phyloP scores from a whole-genome alignment of 768 basidiomycete species.

The Hygrophorus pudorinus region DNA sequence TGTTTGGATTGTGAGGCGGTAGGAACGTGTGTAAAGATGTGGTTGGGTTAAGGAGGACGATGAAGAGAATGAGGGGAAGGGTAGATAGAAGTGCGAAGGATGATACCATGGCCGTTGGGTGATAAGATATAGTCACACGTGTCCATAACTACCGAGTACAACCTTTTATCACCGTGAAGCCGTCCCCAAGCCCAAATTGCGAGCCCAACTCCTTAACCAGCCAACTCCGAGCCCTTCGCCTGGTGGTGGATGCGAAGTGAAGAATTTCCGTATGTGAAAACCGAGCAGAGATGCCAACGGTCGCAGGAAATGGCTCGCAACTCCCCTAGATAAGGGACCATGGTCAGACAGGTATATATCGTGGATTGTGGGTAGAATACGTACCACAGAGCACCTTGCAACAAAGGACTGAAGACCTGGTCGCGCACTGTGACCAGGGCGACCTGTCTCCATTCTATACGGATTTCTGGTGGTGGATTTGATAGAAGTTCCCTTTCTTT shows the following conservation, averaged over 20 bases:
- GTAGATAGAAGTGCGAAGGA: neutral
- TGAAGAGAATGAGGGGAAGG: conserved; percentile 21
- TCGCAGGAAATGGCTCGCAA: conserved; percentile 34
- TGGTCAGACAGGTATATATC: neutral
- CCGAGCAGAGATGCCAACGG: conserved; percentile 30
- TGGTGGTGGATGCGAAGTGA: conserved; percentile 13
- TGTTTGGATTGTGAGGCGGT: conserved; percentile 6
- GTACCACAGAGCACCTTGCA: conserved; percentile 62
- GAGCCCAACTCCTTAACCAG: conserved; percentile 31
- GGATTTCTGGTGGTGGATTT: conserved; percentile 21
- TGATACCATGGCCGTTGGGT: no score
- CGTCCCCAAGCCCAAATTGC: conserved; percentile 16
- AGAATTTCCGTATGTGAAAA: conserved; percentile 18
- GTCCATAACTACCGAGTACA: no score
- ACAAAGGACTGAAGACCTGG: conserved; percentile 55
- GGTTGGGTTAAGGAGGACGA: conserved; percentile 22
- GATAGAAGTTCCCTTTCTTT: conserved; percentile 21
- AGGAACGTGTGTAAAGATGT: conserved; percentile 18
- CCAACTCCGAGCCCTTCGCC: conserved; percentile 29
- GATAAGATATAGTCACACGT: no score
- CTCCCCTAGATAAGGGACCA: conserved; percentile 27
- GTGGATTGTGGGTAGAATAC: conserved; percentile 11
- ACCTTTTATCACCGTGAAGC: neutral
- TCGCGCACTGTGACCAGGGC: conserved; percentile 57
- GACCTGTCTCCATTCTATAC: conserved; percentile 47